Conservation (phyloP, 176 grass and related monocot genomes). For the Coix lacrymajobi region DNA sequence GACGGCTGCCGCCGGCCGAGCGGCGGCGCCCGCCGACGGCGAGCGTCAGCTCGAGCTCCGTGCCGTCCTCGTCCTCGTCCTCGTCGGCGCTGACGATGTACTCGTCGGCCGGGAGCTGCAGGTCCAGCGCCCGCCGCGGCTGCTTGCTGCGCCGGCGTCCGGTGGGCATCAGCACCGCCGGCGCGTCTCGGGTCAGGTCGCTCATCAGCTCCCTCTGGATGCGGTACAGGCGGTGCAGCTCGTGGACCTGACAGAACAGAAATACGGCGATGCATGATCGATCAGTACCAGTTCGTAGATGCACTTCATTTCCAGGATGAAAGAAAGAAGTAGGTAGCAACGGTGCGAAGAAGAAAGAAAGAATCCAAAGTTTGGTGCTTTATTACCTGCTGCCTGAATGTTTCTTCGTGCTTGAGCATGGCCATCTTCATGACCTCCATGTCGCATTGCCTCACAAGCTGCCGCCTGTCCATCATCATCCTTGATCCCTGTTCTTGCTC, state of each 20-base stretch:
- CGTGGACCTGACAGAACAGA: slow-evolving; percentile 43
- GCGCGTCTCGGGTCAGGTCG: slow-evolving; percentile 28
- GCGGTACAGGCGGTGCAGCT: slow-evolving; percentile 71
- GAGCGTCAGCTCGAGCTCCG: slow-evolving; percentile 60
- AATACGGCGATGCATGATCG: neutral
- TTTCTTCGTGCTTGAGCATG: slow-evolving; percentile 85
- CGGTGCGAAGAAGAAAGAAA: neutral
- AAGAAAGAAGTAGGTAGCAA: neutral
- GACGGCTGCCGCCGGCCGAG: neutral
- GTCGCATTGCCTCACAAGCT: slow-evolving; percentile 55
- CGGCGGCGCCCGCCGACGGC: slow-evolving; percentile 33
- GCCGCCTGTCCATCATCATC: slow-evolving; percentile 58
- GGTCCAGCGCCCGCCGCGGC: slow-evolving; percentile 48
- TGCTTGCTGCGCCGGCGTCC: slow-evolving; percentile 34
- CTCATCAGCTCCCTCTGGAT: slow-evolving; percentile 80
- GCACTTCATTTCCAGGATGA: neutral
- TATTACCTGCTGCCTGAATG: slow-evolving; percentile 67
- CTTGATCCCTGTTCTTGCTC: neutral
- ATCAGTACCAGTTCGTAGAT: neutral
- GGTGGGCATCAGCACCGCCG: neutral
- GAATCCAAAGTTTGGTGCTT: neutral
- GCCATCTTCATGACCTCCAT: slow-evolving; percentile 87
- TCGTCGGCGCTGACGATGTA: slow-evolving; percentile 55
- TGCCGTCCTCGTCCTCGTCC: neutral
- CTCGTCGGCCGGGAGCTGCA: slow-evolving; percentile 66